Evolutionary conservation across 805 yeast genomes (phyloP).

Genomic region (Nakazawaea siamensis): DNA sequence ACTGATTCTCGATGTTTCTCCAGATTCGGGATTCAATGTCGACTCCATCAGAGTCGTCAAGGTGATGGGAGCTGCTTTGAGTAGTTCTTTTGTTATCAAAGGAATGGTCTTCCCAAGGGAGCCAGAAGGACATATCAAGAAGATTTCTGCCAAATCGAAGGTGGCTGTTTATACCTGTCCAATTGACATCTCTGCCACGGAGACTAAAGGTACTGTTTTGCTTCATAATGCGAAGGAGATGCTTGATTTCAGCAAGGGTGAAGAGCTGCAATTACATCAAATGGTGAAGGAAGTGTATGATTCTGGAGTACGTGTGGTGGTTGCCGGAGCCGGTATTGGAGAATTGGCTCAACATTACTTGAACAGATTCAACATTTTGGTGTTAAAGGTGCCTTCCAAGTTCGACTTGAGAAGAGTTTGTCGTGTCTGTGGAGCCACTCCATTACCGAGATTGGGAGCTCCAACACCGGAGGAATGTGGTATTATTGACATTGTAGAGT

Average conservation of each 20-base stretch:
- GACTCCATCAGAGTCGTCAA: slow-evolving; percentile 94
- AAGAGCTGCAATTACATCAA: slow-evolving; percentile 86
- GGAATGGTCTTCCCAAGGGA: slow-evolving; percentile 98
- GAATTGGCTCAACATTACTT: slow-evolving; percentile 89
- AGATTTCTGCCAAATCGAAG: slow-evolving; percentile 53
- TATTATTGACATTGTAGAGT: slow-evolving; percentile 75
- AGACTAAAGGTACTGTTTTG: slow-evolving; percentile 95
- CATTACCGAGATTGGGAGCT: slow-evolving; percentile 88
- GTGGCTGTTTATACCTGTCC: slow-evolving; percentile 94
- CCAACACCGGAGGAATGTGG: slow-evolving; percentile 96
- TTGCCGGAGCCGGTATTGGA: slow-evolving; percentile 94
- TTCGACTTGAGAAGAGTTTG: slow-evolving; percentile 91
- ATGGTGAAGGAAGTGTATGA: slow-evolving; percentile 76
- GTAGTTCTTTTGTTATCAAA: slow-evolving; percentile 69
- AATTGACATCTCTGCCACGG: slow-evolving; percentile 91
- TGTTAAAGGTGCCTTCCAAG: slow-evolving; percentile 85
- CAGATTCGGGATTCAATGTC: slow-evolving; percentile 66
- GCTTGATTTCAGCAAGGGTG: slow-evolving; percentile 94
- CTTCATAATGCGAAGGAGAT: slow-evolving; percentile 94
- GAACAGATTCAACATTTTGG: slow-evolving; percentile 78
- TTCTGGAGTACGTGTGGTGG: slow-evolving; percentile 77
- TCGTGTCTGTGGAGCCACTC: slow-evolving; percentile 96
- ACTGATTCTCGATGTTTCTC: slow-evolving; percentile 73
- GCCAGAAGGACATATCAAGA: slow-evolving; percentile 87
- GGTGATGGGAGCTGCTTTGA: slow-evolving; percentile 85